Conservation (phyloP, 805 yeast genomes). For the Saccharomycopsis schoenii region DNA sequence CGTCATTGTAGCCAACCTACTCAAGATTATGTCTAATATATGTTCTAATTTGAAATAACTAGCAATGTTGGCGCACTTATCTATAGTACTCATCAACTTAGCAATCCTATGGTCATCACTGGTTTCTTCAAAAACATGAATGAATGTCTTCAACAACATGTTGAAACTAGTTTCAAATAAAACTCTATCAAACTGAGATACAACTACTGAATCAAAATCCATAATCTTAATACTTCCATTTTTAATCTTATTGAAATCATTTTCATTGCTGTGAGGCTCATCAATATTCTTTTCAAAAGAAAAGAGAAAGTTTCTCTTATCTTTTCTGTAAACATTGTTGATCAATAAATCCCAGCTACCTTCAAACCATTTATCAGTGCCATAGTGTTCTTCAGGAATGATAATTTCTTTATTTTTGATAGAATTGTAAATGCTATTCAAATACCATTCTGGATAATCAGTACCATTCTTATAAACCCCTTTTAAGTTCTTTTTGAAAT, state of each 20-base stretch:
- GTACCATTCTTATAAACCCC: conserved; percentile 64
- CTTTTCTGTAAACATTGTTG: conserved; percentile 30
- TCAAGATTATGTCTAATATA: conserved; percentile 58
- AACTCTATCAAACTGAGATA: conserved; percentile 56
- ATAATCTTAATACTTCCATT: conserved; percentile 25
- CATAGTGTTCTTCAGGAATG: conserved; percentile 97
- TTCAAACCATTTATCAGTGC: conserved; percentile 86
- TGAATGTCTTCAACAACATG: conserved; percentile 58
- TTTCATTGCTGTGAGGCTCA: conserved; percentile 4
- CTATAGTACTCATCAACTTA: conserved; percentile 78
- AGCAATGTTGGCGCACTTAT: conserved; percentile 74
- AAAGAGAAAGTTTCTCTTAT: conserved; percentile 10
- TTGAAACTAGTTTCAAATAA: conserved; percentile 58
- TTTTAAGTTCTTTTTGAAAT: conserved; percentile 68
- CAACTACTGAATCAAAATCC: conserved; percentile 23
- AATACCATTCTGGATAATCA: conserved; percentile 81
- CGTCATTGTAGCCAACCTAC: conserved; percentile 57
- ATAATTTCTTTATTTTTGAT: conserved; percentile 83
- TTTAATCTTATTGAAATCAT: background rate
- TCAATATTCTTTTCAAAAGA: conserved; percentile 13
- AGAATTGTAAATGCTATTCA: conserved; percentile 69
- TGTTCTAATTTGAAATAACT: conserved; percentile 45
- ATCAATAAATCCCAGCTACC: conserved; percentile 72
- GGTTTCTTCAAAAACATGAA: conserved; percentile 77
- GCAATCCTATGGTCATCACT: conserved; percentile 84